Evolutionary conservation across 2,329 filamentous ascomycete genomes (phyloP), one percentile per base, ranked within the genome.

Genomic region (Ceratocystis alfenasii): DNA sequence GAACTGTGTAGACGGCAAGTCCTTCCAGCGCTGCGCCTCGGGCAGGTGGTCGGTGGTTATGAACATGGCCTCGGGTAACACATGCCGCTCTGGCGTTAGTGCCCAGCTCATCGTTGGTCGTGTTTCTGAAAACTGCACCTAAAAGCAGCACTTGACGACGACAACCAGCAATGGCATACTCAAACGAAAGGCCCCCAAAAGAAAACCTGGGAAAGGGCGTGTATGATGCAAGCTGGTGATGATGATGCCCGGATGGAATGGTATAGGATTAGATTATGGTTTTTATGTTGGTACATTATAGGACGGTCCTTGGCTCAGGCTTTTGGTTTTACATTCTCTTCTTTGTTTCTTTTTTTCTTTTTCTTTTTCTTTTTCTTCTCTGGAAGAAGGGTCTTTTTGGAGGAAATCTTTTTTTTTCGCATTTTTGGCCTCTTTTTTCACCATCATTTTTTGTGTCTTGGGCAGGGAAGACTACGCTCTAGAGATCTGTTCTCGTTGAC

Each of bases 11-110:
- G 76, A 74, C 25, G 83, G 82, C 62, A 74, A 73, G 28, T 76
- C 78, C 62, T 87, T 84, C 77, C 83, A 86, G 74, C 82, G 83
- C 66, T 87, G 84, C 70, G 83, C 82, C n/a, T 80, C 77, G 15
- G 83, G 83, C 5, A 70, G 73, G 65, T 87, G 84, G 84, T 78
- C 80, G 20, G 71, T 70, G 5, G 68, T 76, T 48, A 76, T 80
- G 67, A 70, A 74, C 45, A 78, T 86, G 77, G 79, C 83, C 1
- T 69, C 75, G 1, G 84, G 84, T 46, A 85, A 81, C 15, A 74
- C 74, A 33, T 87, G 84, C 73, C 69, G 72, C 66, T 69, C 71
- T 25, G 74, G 72, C 63, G 67, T 70, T 45, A 67, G 66, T 22
- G 69, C 63, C 25, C 30, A 65, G n/a, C 41, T 65, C 15, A 53